Conservation (phyloP, 164 flowering plant genomes). For the Kalanchoe fedtschenkoi region DNA sequence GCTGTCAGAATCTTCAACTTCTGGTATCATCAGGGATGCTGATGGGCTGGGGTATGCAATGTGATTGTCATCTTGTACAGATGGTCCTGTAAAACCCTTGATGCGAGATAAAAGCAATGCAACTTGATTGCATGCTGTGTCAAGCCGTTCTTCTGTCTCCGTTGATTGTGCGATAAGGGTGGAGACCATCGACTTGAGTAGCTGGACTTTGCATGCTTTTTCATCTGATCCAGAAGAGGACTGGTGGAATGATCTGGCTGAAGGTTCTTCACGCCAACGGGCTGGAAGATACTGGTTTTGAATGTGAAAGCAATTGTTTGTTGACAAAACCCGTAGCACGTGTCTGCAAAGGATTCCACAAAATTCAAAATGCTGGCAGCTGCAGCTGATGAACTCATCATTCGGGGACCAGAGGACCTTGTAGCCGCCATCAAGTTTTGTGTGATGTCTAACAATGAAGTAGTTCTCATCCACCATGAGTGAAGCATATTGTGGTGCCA, state of each 20-base stretch:
- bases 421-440: conserved; percentile 52
- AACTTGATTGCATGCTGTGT: conserved; percentile 48
- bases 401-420: conserved; percentile 59
- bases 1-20: conserved; percentile 57
- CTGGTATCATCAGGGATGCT: conserved; percentile 46
- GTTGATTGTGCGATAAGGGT: conserved; percentile 48
- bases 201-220: conserved; percentile 34
- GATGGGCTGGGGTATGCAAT: conserved; percentile 39
- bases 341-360: conserved; percentile 71
- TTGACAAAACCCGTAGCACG: conserved; percentile 65
- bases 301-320: conserved; percentile 69
- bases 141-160: conserved; percentile 53
- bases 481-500: conserved; percentile 76
- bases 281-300: conserved; percentile 58
- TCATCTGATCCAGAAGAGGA: conserved; percentile 15
- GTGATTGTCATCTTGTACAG: conserved; percentile 17
- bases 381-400: conserved; percentile 49
- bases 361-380: conserved; percentile 66
- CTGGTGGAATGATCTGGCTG: conserved; percentile 17
- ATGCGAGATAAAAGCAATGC: conserved; percentile 36
- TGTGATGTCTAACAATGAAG: conserved; percentile 68
- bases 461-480: conserved; percentile 41
- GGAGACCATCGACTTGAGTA: conserved; percentile 53
- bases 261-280: conserved; percentile 46
- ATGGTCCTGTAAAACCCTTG: conserved; percentile 35